A percentile compares a stretch with the other conserved stretches of the same genome.
These are phyloP conservation scores for Epithele typhae DNA, from an alignment of 768 basidiomycete species.

Conservation along the genomic window DNA sequence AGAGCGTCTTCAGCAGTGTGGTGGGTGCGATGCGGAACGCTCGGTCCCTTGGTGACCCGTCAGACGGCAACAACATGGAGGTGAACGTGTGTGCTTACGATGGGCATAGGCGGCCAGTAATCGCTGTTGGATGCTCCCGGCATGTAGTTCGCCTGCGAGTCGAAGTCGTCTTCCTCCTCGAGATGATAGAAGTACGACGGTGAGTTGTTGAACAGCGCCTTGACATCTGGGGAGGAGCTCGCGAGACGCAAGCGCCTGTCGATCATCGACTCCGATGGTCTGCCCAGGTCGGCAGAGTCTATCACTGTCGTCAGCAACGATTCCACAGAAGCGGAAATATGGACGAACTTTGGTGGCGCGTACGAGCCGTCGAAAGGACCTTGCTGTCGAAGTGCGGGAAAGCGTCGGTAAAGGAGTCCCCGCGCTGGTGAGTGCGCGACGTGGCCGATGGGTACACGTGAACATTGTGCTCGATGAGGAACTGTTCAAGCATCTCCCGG, in stretches of 20 bases:
- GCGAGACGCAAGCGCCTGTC: conserved; percentile 77
- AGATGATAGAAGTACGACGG: conserved; percentile 80
- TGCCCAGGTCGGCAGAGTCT: conserved; percentile 78
- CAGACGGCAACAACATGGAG: no score
- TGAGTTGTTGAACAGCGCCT: conserved; percentile 84
- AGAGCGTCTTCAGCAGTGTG: conserved; percentile 71
- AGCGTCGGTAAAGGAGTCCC: conserved; percentile 91
- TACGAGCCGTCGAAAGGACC: conserved; percentile 74
- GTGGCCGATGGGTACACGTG: conserved; percentile 77
- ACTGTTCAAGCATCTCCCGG: conserved; percentile 90
- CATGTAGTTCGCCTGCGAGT: conserved; percentile 55
- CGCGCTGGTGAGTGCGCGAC: conserved; percentile 76
- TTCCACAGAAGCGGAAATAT: neutral
- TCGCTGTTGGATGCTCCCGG: conserved; percentile 49
- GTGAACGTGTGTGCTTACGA: conserved; percentile 64
- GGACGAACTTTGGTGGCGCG: conserved; percentile 51
- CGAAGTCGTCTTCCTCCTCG: conserved; percentile 55
- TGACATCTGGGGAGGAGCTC: conserved; percentile 91
- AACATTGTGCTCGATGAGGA: conserved; percentile 78
- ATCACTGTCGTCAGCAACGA: conserved; percentile 12
- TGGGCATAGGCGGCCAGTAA: conserved; percentile 75
- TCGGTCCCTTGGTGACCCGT: conserved; percentile 48
- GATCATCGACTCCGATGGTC: conserved; percentile 61
- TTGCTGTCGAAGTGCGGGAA: conserved; percentile 98
- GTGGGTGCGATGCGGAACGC: conserved; percentile 61